Base-by-base conservation (phyloP, 1,284 basidiomycete genomes). In the Naganishia cerealis region DNA sequence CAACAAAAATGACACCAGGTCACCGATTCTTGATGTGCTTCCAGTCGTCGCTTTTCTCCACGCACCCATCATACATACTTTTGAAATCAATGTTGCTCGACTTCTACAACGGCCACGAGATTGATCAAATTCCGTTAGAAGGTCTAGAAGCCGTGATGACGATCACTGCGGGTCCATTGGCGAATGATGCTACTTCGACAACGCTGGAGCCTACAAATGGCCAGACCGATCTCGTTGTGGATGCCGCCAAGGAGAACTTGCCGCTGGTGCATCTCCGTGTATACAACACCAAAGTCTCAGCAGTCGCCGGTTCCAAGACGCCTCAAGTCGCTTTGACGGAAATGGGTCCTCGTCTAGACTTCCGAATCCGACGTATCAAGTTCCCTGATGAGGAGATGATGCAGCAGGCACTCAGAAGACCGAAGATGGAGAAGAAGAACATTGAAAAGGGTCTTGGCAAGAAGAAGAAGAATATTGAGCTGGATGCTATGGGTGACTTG, bases 401-500 rank as follows among this genome's bases (percentile, higher is more conserved):
- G 81, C 91, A 90, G 79, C 84, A 85, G 71, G 91, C 94, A 13
- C 85, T 93, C 83, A 90, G 84, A 78, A 83, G 89, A 70, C 91
- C 92, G 56, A 97, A 94, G 84, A 75, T 96, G 71, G 89, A 89
- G 81, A 92, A 92, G 83, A 85, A 85, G 72, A 90, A 92, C 56
- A 82, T 92, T 57, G 91, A 92, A 82, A 88, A 86, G 78, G 92
- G 92, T 0, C 78, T 92, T n/a, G 92, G 91, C 48, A 92, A 91
- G 85, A 94, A 92, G 85, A 87, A 86, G 81, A 94, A 92, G 86
- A 97, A 97, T 80, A 80, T 94, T 79, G 93, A 96, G 83, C 92
- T 94, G 72, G 95, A 99, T 83, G 92, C 93, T 80, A 97, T 98
- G 95, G 95, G 95, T 68, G 93, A 99, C 80, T 82, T 94, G 81